Evolutionary conservation across 345 rosid genomes (phyloP).

Genomic region (Eutrema japonicum): DNA sequence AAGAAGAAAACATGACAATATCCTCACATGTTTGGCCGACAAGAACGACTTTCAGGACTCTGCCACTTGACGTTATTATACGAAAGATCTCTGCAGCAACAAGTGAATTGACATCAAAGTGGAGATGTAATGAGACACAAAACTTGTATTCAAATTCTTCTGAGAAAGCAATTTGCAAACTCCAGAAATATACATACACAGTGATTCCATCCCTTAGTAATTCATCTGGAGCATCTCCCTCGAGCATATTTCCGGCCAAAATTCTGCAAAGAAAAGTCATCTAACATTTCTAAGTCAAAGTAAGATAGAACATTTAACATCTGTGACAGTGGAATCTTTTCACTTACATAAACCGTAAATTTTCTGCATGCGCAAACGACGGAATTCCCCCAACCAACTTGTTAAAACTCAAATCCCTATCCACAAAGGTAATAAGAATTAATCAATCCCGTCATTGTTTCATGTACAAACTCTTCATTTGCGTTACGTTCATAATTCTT

Average conservation of each 20-base stretch:
- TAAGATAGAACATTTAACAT: conserved; percentile 16
- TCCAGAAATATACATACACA: conserved; percentile 49
- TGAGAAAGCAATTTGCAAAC: conserved; percentile 15
- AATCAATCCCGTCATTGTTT: conserved; percentile 24
- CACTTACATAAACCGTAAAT: conserved; percentile 55
- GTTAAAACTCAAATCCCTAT: conserved; percentile 75
- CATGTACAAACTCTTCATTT: conserved; percentile 16
- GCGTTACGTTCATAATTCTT: not conserved
- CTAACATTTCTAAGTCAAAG: conserved; percentile 15
- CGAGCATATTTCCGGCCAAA: conserved; percentile 54
- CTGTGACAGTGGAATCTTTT: conserved; percentile 5
- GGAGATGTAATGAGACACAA: conserved; percentile 16
- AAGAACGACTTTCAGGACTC: conserved; percentile 53
- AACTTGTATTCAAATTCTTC: conserved; percentile 27
- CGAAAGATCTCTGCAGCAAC: conserved; percentile 70
- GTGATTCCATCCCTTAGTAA: conserved; percentile 55
- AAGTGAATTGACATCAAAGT: conserved; percentile 23
- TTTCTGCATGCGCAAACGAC: conserved; percentile 39
- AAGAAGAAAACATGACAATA: conserved; percentile 25
- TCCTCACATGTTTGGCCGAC: conserved; percentile 58
- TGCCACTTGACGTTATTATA: conserved; percentile 68
- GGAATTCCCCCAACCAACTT: conserved; percentile 58
- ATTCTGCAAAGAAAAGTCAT: conserved; percentile 47
- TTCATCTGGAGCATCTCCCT: conserved; percentile 58
- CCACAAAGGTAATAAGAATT: conserved; percentile 20